Percentiles rank a stretch among this genome's conserved stretches.
Evolutionary conservation across 306 rosid genomes (phyloP).

Genomic region (Elaeagnus macrophylla): DNA sequence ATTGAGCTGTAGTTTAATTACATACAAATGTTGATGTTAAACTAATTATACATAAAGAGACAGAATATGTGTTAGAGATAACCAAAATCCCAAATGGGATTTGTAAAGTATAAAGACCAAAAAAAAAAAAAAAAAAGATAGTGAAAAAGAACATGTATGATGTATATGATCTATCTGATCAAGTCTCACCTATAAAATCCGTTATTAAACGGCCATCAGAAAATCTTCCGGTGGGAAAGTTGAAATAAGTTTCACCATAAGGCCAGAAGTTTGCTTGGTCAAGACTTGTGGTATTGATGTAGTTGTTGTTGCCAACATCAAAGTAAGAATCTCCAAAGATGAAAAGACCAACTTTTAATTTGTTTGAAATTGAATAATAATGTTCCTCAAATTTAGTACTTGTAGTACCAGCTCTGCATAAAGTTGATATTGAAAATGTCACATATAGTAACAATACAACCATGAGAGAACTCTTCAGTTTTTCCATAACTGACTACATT

Average conservation of each 20-base stretch:
- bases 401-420: neutral
- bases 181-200: slow-evolving; percentile 62
- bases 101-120: slow-evolving; percentile 21
- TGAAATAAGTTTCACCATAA: slow-evolving; percentile 67
- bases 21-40: neutral
- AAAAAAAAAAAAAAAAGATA: slow-evolving; percentile 8
- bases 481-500: no score
- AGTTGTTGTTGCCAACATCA: slow-evolving; percentile 90
- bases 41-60: slow-evolving; percentile 7
- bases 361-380: neutral
- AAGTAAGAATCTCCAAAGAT: slow-evolving; percentile 84
- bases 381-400: slow-evolving; percentile 18
- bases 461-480: slow-evolving; percentile 6
- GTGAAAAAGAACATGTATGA: slow-evolving; percentile 14
- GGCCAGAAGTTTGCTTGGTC: slow-evolving; percentile 98
- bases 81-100: slow-evolving; percentile 17
- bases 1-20: slow-evolving; percentile 43
- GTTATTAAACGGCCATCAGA: slow-evolving; percentile 79
- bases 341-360: slow-evolving; percentile 31
- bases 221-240: slow-evolving; percentile 80
- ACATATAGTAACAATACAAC: slow-evolving; percentile 18
- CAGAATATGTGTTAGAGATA: slow-evolving; percentile 25
- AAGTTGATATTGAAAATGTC: slow-evolving; percentile 12
- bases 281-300: slow-evolving; percentile 73
- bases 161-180: neutral